A percentile compares a stretch with the other conserved stretches of the same genome.
phyloP scores from a whole-genome alignment of 352 stramenopile species.

The Phytophthora multivora region DNA sequence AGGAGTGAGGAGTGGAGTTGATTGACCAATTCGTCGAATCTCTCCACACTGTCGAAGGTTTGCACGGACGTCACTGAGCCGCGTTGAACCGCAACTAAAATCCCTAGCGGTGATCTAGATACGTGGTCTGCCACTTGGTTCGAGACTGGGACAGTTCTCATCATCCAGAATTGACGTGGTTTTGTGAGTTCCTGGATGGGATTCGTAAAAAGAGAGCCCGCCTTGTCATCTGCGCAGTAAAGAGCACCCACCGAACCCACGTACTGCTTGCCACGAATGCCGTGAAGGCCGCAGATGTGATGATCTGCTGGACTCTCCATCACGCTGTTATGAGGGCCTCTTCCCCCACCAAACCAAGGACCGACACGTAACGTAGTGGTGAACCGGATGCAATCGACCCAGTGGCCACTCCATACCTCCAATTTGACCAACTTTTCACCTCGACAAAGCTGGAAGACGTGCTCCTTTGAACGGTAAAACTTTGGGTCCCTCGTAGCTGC shows the following conservation, averaged over 20 bases:
- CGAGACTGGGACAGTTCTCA: constrained; percentile 19
- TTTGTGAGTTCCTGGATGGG: not conserved
- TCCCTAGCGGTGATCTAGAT: constrained; percentile 15
- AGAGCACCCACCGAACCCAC: constrained; percentile 43
- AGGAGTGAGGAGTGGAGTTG: constrained; percentile 32
- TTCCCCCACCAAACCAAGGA: constrained; percentile 53
- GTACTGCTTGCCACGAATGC: constrained; percentile 37
- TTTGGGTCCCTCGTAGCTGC: constrained; percentile 17
- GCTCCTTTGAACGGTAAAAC: constrained; percentile 40
- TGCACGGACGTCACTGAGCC: constrained; percentile 31
- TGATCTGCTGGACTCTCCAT: constrained; percentile 36
- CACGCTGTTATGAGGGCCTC: constrained; percentile 24
- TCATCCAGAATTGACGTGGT: constrained; percentile 17
- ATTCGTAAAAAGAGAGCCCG: not conserved
- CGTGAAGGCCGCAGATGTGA: constrained; percentile 48
- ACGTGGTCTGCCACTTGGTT: constrained; percentile 1
- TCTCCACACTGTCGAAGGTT: constrained; percentile 37
- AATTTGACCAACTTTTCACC: constrained; percentile 47
- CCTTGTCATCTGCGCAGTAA: constrained; percentile 24
- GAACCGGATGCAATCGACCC: constrained; percentile 58
- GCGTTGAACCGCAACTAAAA: constrained; percentile 32
- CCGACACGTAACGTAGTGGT: constrained; percentile 48
- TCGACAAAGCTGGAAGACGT: constrained; percentile 50
- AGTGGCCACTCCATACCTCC: constrained; percentile 53
- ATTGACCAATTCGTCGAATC: constrained; percentile 37